Evolutionary conservation across 2,329 filamentous ascomycete species (phyloP), one percentile per base, ranked within the genome.

Genomic region (Diaporthe amygdali): DNA sequence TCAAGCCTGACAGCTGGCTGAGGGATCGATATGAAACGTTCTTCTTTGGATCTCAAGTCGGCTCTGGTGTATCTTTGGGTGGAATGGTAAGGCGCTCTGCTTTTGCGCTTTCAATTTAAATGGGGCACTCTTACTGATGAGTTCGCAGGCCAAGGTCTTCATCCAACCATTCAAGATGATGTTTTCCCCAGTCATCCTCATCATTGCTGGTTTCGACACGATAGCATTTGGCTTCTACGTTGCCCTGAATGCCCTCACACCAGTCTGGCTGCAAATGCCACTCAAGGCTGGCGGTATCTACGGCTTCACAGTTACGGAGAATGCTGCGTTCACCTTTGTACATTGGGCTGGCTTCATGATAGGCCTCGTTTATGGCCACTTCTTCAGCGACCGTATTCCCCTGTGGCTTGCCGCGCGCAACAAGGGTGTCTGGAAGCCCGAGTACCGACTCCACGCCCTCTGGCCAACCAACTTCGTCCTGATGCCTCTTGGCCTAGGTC

Each of bases 171-270:
- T 80, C 71, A 71, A 76, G 20, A 76, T 80, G 25, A 75, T 72
- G 25, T 54, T 76, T n/a, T 79, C 78, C 22, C 82, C 82, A 0
- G 78, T 82, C 17, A 80, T 81, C 0, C 70, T 84, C 14, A 77
- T 83, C 32, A 78, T 82, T 37, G 82, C 81, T 12, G 73, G 79
- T 7, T 84, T 82, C 74, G 78, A 84, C 30, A 83, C 81, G 2
- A 84, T 81, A 37, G 76, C 76, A 0, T 87, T 87, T 74, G 75
- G 80, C 22, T 81, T 87, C 20, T 87, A 83, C 74, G 77, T 74
- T 27, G 84, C 82, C 49, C 72, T 77, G 51, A 86, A 87, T 77
- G 73, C 75, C 32, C 47, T 82, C 1, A 78, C 79, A 1, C 76
- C 81, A 0, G 77, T 81, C n/a, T 84, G 79, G 77, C 78, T 85